phyloP scores from a whole-genome alignment of 192 early-diverging fungal genomes.

The Allomyces macrogynus region DNA sequence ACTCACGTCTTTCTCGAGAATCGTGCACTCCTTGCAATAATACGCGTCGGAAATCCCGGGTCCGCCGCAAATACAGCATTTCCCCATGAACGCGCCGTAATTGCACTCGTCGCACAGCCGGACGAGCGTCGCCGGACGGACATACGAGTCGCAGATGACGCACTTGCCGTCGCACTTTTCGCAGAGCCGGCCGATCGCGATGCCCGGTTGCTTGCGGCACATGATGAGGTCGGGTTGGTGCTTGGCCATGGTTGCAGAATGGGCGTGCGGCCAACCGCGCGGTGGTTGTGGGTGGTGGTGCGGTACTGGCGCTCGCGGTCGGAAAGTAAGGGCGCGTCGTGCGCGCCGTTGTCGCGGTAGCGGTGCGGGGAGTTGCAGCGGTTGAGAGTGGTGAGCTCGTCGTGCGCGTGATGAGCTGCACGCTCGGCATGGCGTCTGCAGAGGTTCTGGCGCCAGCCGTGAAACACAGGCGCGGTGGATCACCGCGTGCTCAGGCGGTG shows the following conservation, averaged over 20 bases:
- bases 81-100: slow-evolving; percentile 74
- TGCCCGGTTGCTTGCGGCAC: slow-evolving; percentile 84
- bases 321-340: no score
- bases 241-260: slow-evolving; percentile 33
- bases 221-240: slow-evolving; percentile 85
- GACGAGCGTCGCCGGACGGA: slow-evolving; percentile 69
- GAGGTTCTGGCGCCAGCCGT: no score
- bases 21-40: slow-evolving; percentile 80
- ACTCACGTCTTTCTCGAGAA: slow-evolving; percentile 73
- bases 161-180: slow-evolving; percentile 82
- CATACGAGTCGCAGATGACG: slow-evolving; percentile 90
- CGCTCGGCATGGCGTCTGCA: no score
- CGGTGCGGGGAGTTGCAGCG: no score
- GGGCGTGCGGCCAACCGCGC: no score
- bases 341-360: no score
- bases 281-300: no score
- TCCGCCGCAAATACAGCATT: slow-evolving; percentile 77
- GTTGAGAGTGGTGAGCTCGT: no score
- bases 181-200: slow-evolving; percentile 67
- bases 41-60: slow-evolving; percentile 80
- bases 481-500: no score
- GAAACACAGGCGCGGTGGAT: no score
- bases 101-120: slow-evolving; percentile 94
- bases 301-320: no score
- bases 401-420: no score